Evolutionary conservation across 2,329 filamentous ascomycete genomes (phyloP), one percentile per base, ranked within the genome.

Genomic region (Cladophialophora bantiana): DNA sequence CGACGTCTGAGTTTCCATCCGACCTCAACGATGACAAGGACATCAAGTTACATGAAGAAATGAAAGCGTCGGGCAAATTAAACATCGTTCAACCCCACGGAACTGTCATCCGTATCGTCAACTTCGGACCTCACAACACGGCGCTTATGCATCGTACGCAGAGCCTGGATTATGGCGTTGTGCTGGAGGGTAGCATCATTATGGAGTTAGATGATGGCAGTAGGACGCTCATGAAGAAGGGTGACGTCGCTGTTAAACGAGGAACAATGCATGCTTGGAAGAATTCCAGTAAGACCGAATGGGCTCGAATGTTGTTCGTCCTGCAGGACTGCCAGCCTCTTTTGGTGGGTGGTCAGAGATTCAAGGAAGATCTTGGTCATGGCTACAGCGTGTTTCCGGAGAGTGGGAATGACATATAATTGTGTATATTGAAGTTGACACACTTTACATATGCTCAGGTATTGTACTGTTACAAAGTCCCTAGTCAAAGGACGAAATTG

Each of bases 241-340:
- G 85, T 1, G 85, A 87, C 71, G 74, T 86, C n/a, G 81, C 81
- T 7, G 81, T 87, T 18, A 84, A 87, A 75, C 76, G 85, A 40
- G 84, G 79, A 1, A 77, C 76, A 2, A 76, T 62, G 77, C 85
- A 88, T 73, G 80, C 80, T 31, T 86, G 84, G 85, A 74, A 78
- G 57, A 86, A 87, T 66, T 73, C 77, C 15, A 83, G 79, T 67
- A 68, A 75, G 55, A 83, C 79, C 15, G 79, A 81, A 58, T 85
- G 83, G 83, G 77, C 81, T 15, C 74, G 83, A 13, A 80, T 85
- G 75, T 75, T 74, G 75, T 83, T 75, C 38, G 78, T 81, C 9
- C 72, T 83, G 55, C 79, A 82, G 72, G 80, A 80, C 57, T 73
- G 26, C 4, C 71, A 72, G 64, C 56, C 54, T 31, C 31, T 70